Percentiles rank a stretch among this genome's conserved stretches.
Evolutionary conservation across 2,329 filamentous ascomycete species (phyloP).

Genomic region (Sporothrix pseudoabietina): DNA sequence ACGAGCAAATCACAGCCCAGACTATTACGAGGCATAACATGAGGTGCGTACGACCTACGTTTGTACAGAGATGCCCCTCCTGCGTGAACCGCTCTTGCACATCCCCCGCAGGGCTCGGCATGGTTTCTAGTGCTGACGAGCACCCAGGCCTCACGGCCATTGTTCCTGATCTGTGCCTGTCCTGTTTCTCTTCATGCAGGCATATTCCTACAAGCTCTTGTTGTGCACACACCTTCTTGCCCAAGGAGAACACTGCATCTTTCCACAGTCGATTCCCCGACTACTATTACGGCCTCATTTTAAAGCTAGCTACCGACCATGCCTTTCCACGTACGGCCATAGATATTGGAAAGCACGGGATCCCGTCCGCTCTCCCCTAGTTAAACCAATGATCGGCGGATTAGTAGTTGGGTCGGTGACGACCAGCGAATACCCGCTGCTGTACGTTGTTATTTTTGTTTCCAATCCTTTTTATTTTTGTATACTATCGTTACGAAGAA

Average conservation of each 20-base stretch:
- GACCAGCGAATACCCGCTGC: too few species aligned
- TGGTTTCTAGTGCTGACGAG: conserved; percentile 1
- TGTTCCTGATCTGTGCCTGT: background rate
- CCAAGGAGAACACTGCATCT: background rate
- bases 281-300: too few species aligned
- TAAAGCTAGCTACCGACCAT: too few species aligned
- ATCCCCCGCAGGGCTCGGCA: background rate
- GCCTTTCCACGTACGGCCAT: too few species aligned
- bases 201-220: background rate
- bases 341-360: too few species aligned
- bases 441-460: too few species aligned
- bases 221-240: background rate
- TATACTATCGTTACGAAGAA: too few species aligned
- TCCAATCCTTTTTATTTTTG: too few species aligned
- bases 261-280: too few species aligned
- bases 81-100: background rate
- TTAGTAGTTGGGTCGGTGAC: too few species aligned
- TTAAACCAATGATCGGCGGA: too few species aligned
- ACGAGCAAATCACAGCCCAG: background rate
- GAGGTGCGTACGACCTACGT: background rate
- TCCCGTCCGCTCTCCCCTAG: too few species aligned
- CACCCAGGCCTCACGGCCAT: background rate
- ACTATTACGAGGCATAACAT: background rate
- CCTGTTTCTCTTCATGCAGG: background rate
- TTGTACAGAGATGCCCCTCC: background rate